phyloP scores from a whole-genome alignment of 1,284 basidiomycete species.

The Cryptococcus maquisensis region DNA sequence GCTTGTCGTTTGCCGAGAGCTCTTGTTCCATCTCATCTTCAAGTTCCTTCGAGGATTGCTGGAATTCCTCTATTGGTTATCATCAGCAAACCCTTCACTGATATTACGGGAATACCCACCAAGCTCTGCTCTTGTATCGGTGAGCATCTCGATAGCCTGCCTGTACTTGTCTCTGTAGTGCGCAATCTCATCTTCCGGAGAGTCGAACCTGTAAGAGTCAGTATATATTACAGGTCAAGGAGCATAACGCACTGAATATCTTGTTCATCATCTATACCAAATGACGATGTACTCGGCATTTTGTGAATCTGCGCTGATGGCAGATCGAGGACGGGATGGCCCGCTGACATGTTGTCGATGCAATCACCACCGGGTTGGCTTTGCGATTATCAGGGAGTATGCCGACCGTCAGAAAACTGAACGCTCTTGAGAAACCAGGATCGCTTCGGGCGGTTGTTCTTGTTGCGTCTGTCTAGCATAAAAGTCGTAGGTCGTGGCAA shows the following conservation, averaged over 20 bases:
- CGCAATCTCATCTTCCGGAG: constrained; percentile 41
- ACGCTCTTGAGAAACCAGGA: too few relatives aligned
- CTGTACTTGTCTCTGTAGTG: constrained; percentile 83
- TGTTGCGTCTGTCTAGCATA: too few relatives aligned
- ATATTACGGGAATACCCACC: constrained; percentile 16
- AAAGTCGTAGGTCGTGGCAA: too few relatives aligned
- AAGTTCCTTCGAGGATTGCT: constrained; percentile 82
- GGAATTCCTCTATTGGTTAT: constrained; percentile 66
- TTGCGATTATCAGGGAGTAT: too few relatives aligned
- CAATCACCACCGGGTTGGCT: too few relatives aligned
- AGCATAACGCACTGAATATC: constrained; percentile 27
- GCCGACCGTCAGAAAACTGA: too few relatives aligned
- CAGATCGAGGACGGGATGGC: constrained; percentile 10
- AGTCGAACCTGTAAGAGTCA: constrained; percentile 37
- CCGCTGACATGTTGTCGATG: constrained; percentile 9
- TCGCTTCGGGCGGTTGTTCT: too few relatives aligned
- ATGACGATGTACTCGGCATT: constrained; percentile 30
- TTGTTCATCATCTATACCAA: constrained; percentile 30
- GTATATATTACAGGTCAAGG: background rate
- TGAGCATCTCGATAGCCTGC: constrained; percentile 75
- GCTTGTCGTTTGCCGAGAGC: constrained; percentile 77
- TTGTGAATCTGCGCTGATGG: constrained; percentile 21
- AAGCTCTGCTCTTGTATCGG: constrained; percentile 78
- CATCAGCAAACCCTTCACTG: background rate
- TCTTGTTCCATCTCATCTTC: constrained; percentile 90